Evolutionary conservation across 129 eudicot species (phyloP).

Genomic region (Centella asiatica): DNA sequence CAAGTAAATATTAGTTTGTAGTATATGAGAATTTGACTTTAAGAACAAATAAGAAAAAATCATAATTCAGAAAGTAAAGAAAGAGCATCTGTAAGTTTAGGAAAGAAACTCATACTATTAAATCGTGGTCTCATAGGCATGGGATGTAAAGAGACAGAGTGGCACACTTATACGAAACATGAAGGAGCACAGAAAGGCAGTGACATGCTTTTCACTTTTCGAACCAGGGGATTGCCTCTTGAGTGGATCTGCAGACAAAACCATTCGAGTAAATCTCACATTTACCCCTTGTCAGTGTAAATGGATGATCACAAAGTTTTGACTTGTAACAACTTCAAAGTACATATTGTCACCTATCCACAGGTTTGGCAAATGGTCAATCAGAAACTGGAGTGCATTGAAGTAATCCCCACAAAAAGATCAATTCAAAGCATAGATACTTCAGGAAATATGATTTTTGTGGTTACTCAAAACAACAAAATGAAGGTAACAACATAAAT

Average conservation of each 20-base stretch:
- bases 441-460: conserved; percentile 55
- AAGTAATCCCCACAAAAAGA: conserved; percentile 54
- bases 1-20: neutral
- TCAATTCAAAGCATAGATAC: conserved; percentile 55
- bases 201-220: conserved; percentile 62
- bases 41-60: neutral
- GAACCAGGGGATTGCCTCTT: conserved; percentile 62
- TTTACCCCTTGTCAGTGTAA: neutral
- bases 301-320: neutral
- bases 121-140: conserved; percentile 30
- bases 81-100: neutral
- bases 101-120: neutral
- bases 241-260: conserved; percentile 80
- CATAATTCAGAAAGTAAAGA: neutral
- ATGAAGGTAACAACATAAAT: conserved; percentile 46
- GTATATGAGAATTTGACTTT: neutral
- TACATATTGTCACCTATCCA: conserved; percentile 1
- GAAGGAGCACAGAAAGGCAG: conserved; percentile 72
- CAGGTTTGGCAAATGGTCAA: conserved; percentile 78
- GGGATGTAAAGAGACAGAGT: conserved; percentile 69
- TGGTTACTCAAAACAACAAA: conserved; percentile 46
- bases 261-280: conserved; percentile 45
- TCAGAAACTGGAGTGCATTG: conserved; percentile 47
- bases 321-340: neutral
- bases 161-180: conserved; percentile 49